Evolutionary conservation across 768 basidiomycete species (phyloP).

Genomic region (Hypsizygus marmoreus): DNA sequence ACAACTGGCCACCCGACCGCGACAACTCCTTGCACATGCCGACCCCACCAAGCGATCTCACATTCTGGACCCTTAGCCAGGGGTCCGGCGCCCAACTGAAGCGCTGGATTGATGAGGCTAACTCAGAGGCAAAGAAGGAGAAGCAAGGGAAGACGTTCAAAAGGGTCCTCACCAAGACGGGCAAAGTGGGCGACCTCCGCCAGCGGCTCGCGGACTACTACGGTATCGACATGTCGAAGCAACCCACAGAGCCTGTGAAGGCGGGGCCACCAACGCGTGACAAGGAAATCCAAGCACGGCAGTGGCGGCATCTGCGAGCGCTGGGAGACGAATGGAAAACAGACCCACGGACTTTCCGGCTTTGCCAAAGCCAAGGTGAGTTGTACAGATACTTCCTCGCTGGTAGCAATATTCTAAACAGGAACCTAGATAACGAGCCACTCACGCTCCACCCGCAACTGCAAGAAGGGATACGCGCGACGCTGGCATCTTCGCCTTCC

Average conservation of each 20-base stretch:
- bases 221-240: neutral
- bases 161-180: neutral
- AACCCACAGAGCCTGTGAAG: neutral
- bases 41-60: neutral
- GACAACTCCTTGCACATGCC: no score
- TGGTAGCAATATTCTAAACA: no score
- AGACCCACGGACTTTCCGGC: neutral
- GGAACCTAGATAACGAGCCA: no score
- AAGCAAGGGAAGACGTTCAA: no score
- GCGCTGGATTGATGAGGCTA: neutral
- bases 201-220: neutral
- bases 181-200: constrained; percentile 1
- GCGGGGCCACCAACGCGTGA: neutral
- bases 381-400: no score
- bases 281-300: constrained; percentile 1
- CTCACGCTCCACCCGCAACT: neutral
- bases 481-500: neutral
- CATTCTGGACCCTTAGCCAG: constrained; percentile 12
- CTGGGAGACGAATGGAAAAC: constrained; percentile 2
- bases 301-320: constrained; percentile 4
- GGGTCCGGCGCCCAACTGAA: constrained; percentile 5
- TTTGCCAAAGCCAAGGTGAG: constrained; percentile 4
- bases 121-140: neutral
- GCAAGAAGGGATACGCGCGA: neutral
- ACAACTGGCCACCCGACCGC: no score